Percentiles rank a stretch among this genome's conserved stretches.
These are phyloP conservation scores for Pseudocercospora vitis DNA, from an alignment of 2,329 filamentous ascomycete genomes.

Conservation along the genomic window DNA sequence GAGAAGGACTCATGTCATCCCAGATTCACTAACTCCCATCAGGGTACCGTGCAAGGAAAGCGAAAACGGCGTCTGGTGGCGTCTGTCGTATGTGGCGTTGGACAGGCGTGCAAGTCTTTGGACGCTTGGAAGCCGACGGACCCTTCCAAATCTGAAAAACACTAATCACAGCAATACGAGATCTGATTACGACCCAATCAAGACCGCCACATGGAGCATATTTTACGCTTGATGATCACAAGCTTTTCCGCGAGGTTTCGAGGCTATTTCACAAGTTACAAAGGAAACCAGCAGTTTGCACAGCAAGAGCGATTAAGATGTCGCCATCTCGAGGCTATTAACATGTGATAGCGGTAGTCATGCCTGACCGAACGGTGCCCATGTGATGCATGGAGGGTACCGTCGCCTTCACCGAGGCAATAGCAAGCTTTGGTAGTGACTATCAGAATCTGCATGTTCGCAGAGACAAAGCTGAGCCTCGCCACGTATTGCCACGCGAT, in stretches of 20 bases:
- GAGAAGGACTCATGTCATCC: not conserved
- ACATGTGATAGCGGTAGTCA: not conserved
- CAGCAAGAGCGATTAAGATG: too few relatives aligned
- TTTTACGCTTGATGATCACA: not conserved
- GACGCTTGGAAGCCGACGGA: too few relatives aligned
- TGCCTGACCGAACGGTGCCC: not conserved
- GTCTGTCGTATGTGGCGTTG: not conserved
- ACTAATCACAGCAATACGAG: not conserved
- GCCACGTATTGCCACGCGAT: not conserved
- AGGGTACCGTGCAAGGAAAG: not conserved
- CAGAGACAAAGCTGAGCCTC: not conserved
- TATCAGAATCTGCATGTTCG: not conserved
- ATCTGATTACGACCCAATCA: not conserved
- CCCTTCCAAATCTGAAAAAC: too few relatives aligned
- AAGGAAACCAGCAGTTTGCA: too few relatives aligned
- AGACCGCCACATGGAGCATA: not conserved
- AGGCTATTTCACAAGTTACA: too few relatives aligned
- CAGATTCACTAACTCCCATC: not conserved
- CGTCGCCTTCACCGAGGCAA: not conserved
- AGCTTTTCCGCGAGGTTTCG: slow-evolving; percentile 1
- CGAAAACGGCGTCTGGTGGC: not conserved
- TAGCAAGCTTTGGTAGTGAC: not conserved
- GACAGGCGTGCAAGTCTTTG: too few relatives aligned
- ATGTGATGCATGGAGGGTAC: not conserved
- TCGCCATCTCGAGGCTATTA: too few relatives aligned